Evolutionary conservation across 2,329 filamentous ascomycete species (phyloP).

Genomic region (Fusarium floridanum): DNA sequence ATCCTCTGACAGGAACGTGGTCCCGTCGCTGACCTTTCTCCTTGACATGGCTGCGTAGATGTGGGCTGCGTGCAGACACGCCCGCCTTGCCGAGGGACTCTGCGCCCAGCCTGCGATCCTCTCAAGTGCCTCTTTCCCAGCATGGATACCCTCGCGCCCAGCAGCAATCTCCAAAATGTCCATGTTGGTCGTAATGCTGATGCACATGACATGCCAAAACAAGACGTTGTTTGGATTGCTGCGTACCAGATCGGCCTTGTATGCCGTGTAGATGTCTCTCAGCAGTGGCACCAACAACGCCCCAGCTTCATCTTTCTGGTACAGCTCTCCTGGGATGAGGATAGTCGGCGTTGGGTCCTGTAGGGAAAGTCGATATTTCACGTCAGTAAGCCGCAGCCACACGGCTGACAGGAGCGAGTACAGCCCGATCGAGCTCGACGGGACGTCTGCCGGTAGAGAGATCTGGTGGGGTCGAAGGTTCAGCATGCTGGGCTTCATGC

Average conservation of each 20-base stretch:
- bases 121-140: not conserved
- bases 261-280: not conserved
- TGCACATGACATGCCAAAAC: constrained; percentile 8
- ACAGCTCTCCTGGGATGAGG: not conserved
- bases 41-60: constrained; percentile 9
- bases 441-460: not conserved
- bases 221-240: constrained; percentile 1
- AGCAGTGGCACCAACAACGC: not conserved
- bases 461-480: not conserved
- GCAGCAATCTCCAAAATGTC: constrained; percentile 1
- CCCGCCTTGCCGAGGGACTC: not conserved
- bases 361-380: not conserved
- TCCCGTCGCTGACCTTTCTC: constrained; percentile 16
- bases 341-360: not conserved
- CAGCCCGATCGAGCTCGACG: not conserved
- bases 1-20: constrained; percentile 18
- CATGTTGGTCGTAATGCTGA: not conserved
- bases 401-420: not conserved
- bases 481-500: not conserved
- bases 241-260: not conserved
- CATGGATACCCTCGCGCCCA: not conserved
- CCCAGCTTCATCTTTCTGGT: not conserved
- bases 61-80: constrained; percentile 11
- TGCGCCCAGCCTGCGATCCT: not conserved
- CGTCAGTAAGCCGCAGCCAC: not conserved